Conservation (phyloP, 169 alveolate genomes). For the Plasmodium falciparum region DNA sequence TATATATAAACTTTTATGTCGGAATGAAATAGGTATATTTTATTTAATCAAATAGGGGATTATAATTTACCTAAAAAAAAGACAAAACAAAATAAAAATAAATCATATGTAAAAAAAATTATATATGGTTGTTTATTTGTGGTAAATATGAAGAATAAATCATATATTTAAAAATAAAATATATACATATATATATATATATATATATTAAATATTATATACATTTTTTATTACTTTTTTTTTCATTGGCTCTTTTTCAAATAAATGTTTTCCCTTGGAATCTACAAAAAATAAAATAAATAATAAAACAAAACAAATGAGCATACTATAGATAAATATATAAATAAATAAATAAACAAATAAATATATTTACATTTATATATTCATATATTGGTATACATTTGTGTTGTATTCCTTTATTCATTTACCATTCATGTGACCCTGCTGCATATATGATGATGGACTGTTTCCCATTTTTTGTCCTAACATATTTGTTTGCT, state of each 20-base stretch:
- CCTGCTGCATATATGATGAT: conserved; percentile 24
- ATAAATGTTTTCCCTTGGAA: conserved; percentile 69
- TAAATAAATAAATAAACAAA: neutral
- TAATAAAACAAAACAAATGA: neutral
- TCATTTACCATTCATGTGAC: conserved; percentile 17
- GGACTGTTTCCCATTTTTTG: conserved; percentile 39
- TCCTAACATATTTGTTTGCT: conserved; percentile 14
- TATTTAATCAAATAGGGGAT: conserved; percentile 60
- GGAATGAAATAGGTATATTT: neutral
- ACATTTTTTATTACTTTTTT: conserved; percentile 26
- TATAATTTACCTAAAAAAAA: conserved; percentile 38
- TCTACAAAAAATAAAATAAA: conserved; percentile 4
- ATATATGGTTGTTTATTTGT: neutral
- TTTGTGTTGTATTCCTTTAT: neutral
- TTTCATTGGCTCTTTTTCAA: conserved; percentile 71
- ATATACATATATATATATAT: conserved; percentile 12
- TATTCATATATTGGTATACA: neutral
- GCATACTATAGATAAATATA: neutral
- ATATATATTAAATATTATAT: no score
- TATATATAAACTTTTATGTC: neutral
- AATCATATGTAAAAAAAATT: neutral
- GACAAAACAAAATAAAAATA: neutral
- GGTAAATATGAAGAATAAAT: neutral
- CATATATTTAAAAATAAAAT: no score
- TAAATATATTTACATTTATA: neutral